Base-by-base conservation (phyloP, 305 asterid genomes). In the Fraxinus platypoda region DNA sequence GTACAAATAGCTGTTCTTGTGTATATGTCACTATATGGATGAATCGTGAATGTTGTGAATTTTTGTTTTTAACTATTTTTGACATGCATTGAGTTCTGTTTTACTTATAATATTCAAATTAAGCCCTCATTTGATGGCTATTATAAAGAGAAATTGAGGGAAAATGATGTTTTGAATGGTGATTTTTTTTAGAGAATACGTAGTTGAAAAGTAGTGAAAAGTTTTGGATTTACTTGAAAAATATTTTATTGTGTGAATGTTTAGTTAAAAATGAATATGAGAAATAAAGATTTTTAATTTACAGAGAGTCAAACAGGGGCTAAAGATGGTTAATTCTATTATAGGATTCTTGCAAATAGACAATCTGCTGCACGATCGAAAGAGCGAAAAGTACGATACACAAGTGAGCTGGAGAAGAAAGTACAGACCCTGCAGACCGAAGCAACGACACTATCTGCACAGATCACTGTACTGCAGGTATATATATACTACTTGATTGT, bases 291-390 rank as follows among this genome's bases (percentile, higher is more conserved):
- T 6, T 46, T 46, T 46, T 46, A 46, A 46, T 46, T 46, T 46
- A 46, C 12, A 43, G 52, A 46, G 54, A 46, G 54, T 46, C 54
- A 46, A 46, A 46, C 5, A 43, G 5, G 19, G 54, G 54, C 54
- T 46, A 46, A 46, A 46, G 54, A 46, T 70, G 80, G 71, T 59
- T 73, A 77, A 9, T 49, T 84, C 23, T 41, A 11, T 81, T 86
- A 81, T 86, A 96, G 98, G 89, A 93, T 96, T 85, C 97, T 96
- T 73, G 98, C 99, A 41, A 96, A 96, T 84, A 92, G 99, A 80
- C 97, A 94, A 85, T 96, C 99, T 78, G 99, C 99, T 0, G 97
- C 99, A 2, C 93, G 98, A 34, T 96, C 99, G 0, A 96, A 96
- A 84, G 99, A 96, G 91, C 89, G 99, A 79, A 94, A 96, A 76